These are phyloP conservation scores for Cordyceps fumosorosea DNA, from an alignment of 2,329 filamentous ascomycete species.

Conservation along the genomic window DNA sequence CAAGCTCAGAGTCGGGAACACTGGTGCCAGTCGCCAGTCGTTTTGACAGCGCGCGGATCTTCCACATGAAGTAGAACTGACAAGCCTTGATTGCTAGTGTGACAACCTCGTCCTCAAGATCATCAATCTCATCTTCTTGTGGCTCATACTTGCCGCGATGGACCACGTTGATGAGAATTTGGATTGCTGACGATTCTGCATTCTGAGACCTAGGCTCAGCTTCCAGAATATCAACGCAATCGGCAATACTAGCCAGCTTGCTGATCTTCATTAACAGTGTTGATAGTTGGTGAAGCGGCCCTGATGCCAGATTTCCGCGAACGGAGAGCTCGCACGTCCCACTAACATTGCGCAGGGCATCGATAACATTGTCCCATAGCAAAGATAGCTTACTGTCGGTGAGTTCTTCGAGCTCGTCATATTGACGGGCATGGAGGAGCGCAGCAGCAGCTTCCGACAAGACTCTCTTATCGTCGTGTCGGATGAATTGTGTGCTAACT, in stretches of 20 bases:
- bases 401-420: slow-evolving; percentile 81
- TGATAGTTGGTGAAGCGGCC: slow-evolving; percentile 61
- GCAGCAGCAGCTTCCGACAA: slow-evolving; percentile 77
- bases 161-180: slow-evolving; percentile 65
- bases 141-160: slow-evolving; percentile 66
- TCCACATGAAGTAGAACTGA: slow-evolving; percentile 96
- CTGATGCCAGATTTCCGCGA: slow-evolving; percentile 61
- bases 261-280: slow-evolving; percentile 73
- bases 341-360: slow-evolving; percentile 64
- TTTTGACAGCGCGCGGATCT: slow-evolving; percentile 55
- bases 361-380: slow-evolving; percentile 79
- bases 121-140: slow-evolving; percentile 63
- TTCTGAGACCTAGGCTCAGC: slow-evolving; percentile 43
- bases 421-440: slow-evolving; percentile 76
- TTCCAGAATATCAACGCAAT: slow-evolving; percentile 72
- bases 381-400: slow-evolving; percentile 72
- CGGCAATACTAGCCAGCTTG: slow-evolving; percentile 71
- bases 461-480: slow-evolving; percentile 83
- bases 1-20: slow-evolving; percentile 52
- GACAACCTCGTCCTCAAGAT: slow-evolving; percentile 72
- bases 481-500: slow-evolving; percentile 86
- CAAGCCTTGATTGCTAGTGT: slow-evolving; percentile 68
- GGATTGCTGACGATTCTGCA: slow-evolving; percentile 49
- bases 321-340: slow-evolving; percentile 64
- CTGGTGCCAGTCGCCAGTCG: slow-evolving; percentile 48